Evolutionary conservation across 2,329 filamentous ascomycete genomes (phyloP), one percentile per base, ranked within the genome.

Genomic region (Curvularia sp.): DNA sequence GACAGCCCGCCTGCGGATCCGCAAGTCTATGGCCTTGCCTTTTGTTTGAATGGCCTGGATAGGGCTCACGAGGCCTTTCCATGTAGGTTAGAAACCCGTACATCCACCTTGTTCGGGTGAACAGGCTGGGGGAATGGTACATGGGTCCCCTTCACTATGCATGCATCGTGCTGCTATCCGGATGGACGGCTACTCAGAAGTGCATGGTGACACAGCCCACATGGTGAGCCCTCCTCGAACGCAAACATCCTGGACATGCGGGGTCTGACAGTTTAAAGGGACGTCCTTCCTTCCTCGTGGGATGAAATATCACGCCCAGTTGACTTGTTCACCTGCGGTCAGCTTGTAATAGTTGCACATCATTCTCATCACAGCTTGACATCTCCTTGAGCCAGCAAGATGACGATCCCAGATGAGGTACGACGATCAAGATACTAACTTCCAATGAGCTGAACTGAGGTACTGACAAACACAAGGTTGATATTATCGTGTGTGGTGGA

Each of bases 401-500:
- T 86, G 82, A 86, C 82, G 64, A 81, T 92, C 62, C 89, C 89
- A 34, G 89, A 92, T 58, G 90, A 92, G 81, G 73, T 74, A 66
- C 13, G 25, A 39, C 25, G 25, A 50, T 28, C 3, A 12, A 15
- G 4, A 3, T 1, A 2, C 10, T 38, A 43, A 23, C 23, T 43
- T 25, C 13, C 18, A 3, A 7, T 21, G 9, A 47, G 10, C 25
- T 30, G 5, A 10, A 13, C 27, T 3, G 27, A 47, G 1, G 18
- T 15, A 18, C 13, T 21, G 46, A 49, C 23, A 39, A 60, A 63
- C 23, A 13, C 12, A 41, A 75, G 73, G 90, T 91, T 71, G 90
- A 92, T 74, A 92, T 93, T 68, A 92, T 92, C 68, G 88, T 92
- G 28, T 89, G 87, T 65, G 90, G 90, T 70, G 90, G 90, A 70